Conservation (phyloP, 2,329 filamentous ascomycete species). For the Dactylellina cionopaga region DNA sequence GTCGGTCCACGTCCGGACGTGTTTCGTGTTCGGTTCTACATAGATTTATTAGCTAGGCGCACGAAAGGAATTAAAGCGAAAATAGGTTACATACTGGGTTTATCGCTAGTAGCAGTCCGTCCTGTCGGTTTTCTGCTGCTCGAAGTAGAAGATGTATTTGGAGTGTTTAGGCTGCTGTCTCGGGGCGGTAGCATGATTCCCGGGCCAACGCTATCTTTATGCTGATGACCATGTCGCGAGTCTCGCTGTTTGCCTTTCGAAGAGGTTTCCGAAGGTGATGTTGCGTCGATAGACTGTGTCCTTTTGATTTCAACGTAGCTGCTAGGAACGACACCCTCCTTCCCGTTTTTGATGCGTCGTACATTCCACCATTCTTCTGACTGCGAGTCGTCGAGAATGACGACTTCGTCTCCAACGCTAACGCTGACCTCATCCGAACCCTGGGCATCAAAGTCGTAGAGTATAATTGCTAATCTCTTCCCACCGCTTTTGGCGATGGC, state of each 20-base stretch:
- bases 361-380: conserved; percentile 99
- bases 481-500: conserved; percentile 76
- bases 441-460: conserved; percentile 97
- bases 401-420: conserved; percentile 85
- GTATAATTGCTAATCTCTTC: conserved; percentile 72
- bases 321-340: conserved; percentile 94
- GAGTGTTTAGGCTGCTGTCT: conserved; percentile 75
- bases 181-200: conserved; percentile 79
- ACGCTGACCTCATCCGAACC: conserved; percentile 97
- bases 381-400: conserved; percentile 86
- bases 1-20: conserved; percentile 93
- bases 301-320: conserved; percentile 88
- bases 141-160: conserved; percentile 24
- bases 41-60: conserved; percentile 45
- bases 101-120: conserved; percentile 42
- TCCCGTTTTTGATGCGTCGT: conserved; percentile 85
- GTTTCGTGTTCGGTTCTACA: conserved; percentile 80
- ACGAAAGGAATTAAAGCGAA: conserved; percentile 25
- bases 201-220: conserved; percentile 70
- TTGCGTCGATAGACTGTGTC: conserved; percentile 9
- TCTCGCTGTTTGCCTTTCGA: conserved; percentile 77
- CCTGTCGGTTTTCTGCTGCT: conserved; percentile 31
- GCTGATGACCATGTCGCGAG: conserved; percentile 30
- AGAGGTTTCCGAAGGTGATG: conserved; percentile 78
- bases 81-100: conserved; percentile 54